Percentiles rank a stretch among this genome's conserved stretches.
Evolutionary conservation across 2,329 filamentous ascomycete genomes (phyloP).

Genomic region (Colletotrichum sp.): DNA sequence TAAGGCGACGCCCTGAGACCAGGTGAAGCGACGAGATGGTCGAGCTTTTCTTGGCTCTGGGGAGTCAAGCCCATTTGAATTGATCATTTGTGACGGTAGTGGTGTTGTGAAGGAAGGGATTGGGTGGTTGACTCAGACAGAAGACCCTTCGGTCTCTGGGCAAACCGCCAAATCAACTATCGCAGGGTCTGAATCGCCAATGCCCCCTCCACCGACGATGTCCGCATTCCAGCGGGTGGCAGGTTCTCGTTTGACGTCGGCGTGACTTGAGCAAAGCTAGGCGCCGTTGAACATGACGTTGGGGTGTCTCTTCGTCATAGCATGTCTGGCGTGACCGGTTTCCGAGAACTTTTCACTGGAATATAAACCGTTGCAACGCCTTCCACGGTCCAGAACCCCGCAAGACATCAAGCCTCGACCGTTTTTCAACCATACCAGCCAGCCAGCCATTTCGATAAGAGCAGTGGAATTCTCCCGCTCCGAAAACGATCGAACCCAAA

Average conservation of each 20-base stretch:
- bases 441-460: not conserved
- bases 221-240: slow-evolving; percentile 14
- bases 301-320: not conserved
- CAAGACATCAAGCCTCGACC: not conserved
- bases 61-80: not conserved
- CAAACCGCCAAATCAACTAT: not conserved
- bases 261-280: not conserved
- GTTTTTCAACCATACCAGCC: not conserved
- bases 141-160: not conserved
- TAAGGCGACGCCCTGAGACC: not conserved
- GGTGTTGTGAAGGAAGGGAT: slow-evolving; percentile 7
- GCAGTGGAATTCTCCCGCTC: not conserved
- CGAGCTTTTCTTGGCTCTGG: not conserved
- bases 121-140: slow-evolving; percentile 10
- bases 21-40: not conserved
- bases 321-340: not conserved
- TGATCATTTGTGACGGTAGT: not conserved
- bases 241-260: not conserved
- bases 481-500: not conserved
- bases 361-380: slow-evolving; percentile 7
- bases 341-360: not conserved
- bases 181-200: slow-evolving; percentile 9
- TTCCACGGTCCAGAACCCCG: not conserved
- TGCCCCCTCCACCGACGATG: not conserved
- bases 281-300: slow-evolving; percentile 12